Base-by-base conservation (phyloP, 2,329 filamentous ascomycete species). In the Aspergillus ustus region DNA sequence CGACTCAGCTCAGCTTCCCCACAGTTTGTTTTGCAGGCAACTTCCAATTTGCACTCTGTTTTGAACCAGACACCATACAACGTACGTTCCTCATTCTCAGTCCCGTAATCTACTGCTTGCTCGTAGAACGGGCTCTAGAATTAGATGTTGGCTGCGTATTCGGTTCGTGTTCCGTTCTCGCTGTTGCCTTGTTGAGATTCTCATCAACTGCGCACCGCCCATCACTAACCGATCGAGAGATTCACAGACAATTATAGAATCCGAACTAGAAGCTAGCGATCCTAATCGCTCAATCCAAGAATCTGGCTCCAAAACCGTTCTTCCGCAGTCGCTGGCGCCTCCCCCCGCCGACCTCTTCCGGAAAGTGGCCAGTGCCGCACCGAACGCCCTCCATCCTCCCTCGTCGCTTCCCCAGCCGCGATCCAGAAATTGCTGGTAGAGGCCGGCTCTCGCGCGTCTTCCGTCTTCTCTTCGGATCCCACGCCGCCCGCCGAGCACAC, bases 401-500 rank as follows among this genome's bases (percentile, higher is more conserved):
- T 55, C 59, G 60, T 56, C 63, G 56, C 53, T 61, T 59, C 54
- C 63, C 55, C 45, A 63, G 20, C 48, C 69, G 62, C 63, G 63
- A 67, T 64, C 70, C 56, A 57, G 50, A 60, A 60, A 37, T 54
- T 37, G 28, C 44, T 20, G 19, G 34, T 22, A 54, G 19, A 59
- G 65, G 69, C n/a, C 70, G 69, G 48, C 63, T 77, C 45, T 73
- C 72, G 25, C 66, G 90, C 65, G 74, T 92, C 53, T 85, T 89
- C 68, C 70, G 70, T 40, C 57, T 69, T 17, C 88, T 87, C 74
- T 81, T 93, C 63, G 88, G 93, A 70, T 89, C 90, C n/a, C 81
- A 83, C 67, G 80, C 85, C 63, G 85, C 85, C 73, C 83, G 85
- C 64, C 85, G 83, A 67, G 88, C 88, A 69, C 87, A 87, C 73